phyloP scores from a whole-genome alignment of 768 basidiomycete species.

The Lactarius sp. region DNA sequence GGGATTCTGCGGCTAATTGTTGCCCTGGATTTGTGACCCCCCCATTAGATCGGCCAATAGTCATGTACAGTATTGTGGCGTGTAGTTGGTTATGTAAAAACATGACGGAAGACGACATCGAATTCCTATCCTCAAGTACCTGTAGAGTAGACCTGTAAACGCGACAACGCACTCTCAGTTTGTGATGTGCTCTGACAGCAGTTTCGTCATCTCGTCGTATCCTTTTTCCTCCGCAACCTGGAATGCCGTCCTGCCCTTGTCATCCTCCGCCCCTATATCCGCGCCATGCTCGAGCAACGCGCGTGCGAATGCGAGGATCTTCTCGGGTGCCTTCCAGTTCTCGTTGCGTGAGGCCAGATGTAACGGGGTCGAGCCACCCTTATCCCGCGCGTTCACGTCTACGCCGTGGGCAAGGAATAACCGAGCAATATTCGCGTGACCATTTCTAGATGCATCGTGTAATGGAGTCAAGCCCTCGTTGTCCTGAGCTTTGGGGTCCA shows the following conservation, averaged over 20 bases:
- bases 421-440: not conserved
- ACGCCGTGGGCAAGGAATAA: not conserved
- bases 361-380: not conserved
- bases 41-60: too few relatives aligned
- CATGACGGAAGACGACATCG: conserved; percentile 29
- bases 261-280: not conserved
- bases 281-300: not conserved
- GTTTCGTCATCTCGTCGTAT: not conserved
- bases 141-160: conserved; percentile 28
- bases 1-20: too few relatives aligned
- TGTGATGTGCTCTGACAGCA: not conserved
- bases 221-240: not conserved
- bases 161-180: not conserved
- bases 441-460: not conserved
- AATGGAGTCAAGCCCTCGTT: not conserved
- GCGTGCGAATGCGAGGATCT: not conserved
- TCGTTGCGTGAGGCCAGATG: not conserved
- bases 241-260: not conserved
- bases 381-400: not conserved
- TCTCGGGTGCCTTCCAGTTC: not conserved
- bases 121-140: too few relatives aligned
- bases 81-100: too few relatives aligned
- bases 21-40: too few relatives aligned
- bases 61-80: conserved; percentile 38
- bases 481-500: conserved; percentile 27